Base-by-base conservation (phyloP, 495 filamentous ascomycete genomes). In the Aspergillus campestris region DNA sequence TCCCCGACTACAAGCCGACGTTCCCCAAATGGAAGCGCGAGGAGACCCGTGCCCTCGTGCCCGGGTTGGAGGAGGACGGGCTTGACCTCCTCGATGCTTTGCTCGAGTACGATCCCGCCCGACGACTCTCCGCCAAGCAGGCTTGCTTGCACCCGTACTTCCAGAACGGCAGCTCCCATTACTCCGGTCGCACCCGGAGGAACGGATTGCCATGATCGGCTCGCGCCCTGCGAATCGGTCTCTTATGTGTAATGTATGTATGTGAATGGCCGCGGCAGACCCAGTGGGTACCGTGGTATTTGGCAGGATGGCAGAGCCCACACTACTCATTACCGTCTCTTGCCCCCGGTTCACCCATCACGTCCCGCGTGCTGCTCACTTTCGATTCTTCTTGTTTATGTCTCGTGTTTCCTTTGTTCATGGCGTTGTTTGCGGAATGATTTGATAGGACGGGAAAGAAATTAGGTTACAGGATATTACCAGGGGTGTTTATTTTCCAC, bases 11-110 rank as follows among this genome's bases (percentile, higher is more conserved):
- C 79, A 99, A 99, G 66, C 52, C 86, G 31, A 90, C 86, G 5
- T 99, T 99, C 71, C 92, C 92, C 49, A 94, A 95, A 71, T 99
- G 92, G 92, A 68, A 72, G 34, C 83, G 94, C 38, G 87, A 91
- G 49, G 67, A 73, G 37, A 66, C 71, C 5, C 68, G 69, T 35
- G 64, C 66, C 31, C 66, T 86, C 31, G 77, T 84, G 3, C 69
- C 75, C 8, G 73, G 74, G 7, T 67, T 88, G 51, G 88, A 94
- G n/a, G 72, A 79, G 7, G 67, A 78, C 15, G 94, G 92, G 11
- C 73, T 89, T 10, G 87, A 96, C 57, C 81, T 99, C 14, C 74
- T 99, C n/a, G 92, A 97, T 42, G 64, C 70, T 34, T 78, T 98
- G 69, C 82, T 99, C 36, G 86, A 95, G 31, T 99, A 92, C 58